Base-by-base conservation (phyloP, 164 flowering plant genomes). In the Aristolochia californica region DNA sequence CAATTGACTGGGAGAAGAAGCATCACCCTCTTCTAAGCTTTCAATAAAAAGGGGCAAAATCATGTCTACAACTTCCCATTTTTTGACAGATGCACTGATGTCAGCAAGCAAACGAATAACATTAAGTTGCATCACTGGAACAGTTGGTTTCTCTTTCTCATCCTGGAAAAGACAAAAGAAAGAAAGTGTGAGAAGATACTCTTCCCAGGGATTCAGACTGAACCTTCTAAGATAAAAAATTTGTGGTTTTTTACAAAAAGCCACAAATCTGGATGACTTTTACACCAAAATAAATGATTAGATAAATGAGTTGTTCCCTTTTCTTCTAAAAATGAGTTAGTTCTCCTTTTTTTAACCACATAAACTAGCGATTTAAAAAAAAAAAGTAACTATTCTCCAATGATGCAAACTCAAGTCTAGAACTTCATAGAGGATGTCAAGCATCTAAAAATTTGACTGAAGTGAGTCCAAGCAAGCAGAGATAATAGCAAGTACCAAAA, bases 21-120 rank as follows among this genome's bases (percentile, higher is more conserved):
- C 99, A 71, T 94, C 95, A 34, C 95, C 97, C 81, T 93, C 95
- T 77, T 90, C 97, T 67, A 94, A 81, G 78, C 84, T 94, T 66
- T 94, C 97, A 71, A 90, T 80, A 75, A 90, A 90, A 17, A 82
- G 75, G 23, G 97, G 97, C 72, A 90, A 72, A 60, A 94, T 84
- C 93, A 85, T 83, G 71, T 90, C 97, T 26, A 90, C 94, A 59
- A 86, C 84, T 78, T 94, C 97, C 50, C 86, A 74, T 77, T 86
- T 90, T 64, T 77, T 85, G 58, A 84, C 70, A 56, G 82, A 75
- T 63, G 81, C 83, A 72, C 77, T 91, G 68, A 94, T 56, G 64
- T 90, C 88, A 62, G 97, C 95, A 26, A 94, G 75, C 78, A 94
- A 65, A 28, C 79, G 78, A 68, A 94, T 90, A 43, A 90, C 68